Percentiles rank a stretch among this genome's conserved stretches.
Evolutionary conservation across 169 alveolate species (phyloP).

Genomic region (Theileria sp.): DNA sequence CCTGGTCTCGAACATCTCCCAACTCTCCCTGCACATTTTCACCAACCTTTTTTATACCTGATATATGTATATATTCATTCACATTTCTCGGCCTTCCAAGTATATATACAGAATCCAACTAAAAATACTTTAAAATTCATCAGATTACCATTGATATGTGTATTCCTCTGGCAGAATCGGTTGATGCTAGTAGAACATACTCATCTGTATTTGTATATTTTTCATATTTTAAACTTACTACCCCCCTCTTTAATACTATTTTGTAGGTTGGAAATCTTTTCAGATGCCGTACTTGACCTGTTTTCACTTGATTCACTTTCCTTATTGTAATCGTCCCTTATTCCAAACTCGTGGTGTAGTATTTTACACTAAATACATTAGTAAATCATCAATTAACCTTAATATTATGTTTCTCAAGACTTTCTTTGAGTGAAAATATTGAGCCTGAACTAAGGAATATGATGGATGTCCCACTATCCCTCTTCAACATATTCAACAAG

Average conservation of each 20-base stretch:
- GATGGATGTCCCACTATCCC: conserved; percentile 15
- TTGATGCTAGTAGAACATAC: conserved; percentile 42
- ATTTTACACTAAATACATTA: conserved; percentile 48
- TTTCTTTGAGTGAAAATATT: conserved; percentile 27
- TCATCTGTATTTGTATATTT: conserved; percentile 5
- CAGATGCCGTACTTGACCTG: conserved; percentile 21
- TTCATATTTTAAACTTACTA: not conserved
- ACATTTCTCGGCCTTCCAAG: conserved; percentile 60
- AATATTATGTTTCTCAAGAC: conserved; percentile 22
- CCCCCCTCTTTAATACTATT: conserved; percentile 13
- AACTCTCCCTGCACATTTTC: conserved; percentile 47
- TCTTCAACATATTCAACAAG: conserved; percentile 3
- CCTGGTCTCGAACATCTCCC: conserved; percentile 55
- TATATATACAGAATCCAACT: conserved; percentile 58
- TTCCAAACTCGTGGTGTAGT: conserved; percentile 62
- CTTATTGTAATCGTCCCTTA: conserved; percentile 40
- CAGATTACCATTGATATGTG: conserved; percentile 53
- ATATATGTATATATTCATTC: conserved; percentile 61
- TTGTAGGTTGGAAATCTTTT: conserved; percentile 14
- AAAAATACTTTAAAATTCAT: not conserved
- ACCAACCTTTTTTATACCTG: conserved; percentile 26
- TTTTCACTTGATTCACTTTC: conserved; percentile 20
- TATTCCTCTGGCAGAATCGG: conserved; percentile 68
- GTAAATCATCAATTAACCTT: conserved; percentile 13
- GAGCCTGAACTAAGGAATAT: conserved; percentile 53